phyloP scores from a whole-genome alignment of 441 rosid genomes.

The Populus hybrid region DNA sequence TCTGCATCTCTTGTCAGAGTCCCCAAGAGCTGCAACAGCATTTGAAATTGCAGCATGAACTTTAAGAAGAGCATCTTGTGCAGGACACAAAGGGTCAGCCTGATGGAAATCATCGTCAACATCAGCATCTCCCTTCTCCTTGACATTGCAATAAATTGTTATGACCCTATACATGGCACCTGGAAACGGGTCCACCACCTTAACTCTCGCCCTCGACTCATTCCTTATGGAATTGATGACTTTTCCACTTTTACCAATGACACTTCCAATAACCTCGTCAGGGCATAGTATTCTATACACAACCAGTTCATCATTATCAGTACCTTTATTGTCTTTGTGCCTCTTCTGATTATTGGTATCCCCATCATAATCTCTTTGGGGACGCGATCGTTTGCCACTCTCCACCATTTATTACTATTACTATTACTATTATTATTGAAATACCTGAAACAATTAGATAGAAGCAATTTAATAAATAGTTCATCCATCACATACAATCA shows the following conservation, averaged over 20 bases:
- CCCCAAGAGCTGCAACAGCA: conserved; percentile 49
- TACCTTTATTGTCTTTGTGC: conserved; percentile 45
- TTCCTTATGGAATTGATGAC: conserved; percentile 83
- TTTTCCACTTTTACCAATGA: conserved; percentile 92
- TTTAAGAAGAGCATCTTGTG: conserved; percentile 90
- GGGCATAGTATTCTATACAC: conserved; percentile 93
- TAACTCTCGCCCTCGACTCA: conserved; percentile 85
- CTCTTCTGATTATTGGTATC: conserved; percentile 64
- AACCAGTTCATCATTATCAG: conserved; percentile 51
- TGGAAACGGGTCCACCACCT: conserved; percentile 86
- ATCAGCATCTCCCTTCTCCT: conserved; percentile 65
- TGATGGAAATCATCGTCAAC: conserved; percentile 56
- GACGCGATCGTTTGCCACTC: conserved; percentile 63
- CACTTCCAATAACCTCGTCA: conserved; percentile 85
- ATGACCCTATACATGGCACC: conserved; percentile 79
- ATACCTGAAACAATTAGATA: background rate
- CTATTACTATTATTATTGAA: background rate
- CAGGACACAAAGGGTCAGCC: conserved; percentile 61
- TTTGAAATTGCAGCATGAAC: conserved; percentile 66
- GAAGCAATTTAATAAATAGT: background rate
- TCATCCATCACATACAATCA: background rate
- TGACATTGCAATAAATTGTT: conserved; percentile 64
- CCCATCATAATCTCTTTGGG: conserved; percentile 45
- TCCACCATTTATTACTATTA: conserved; percentile 60
- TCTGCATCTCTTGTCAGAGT: conserved; percentile 48